Conservation (phyloP, 805 yeast genomes). For the Saccharomycopsis synnaedendra region DNA sequence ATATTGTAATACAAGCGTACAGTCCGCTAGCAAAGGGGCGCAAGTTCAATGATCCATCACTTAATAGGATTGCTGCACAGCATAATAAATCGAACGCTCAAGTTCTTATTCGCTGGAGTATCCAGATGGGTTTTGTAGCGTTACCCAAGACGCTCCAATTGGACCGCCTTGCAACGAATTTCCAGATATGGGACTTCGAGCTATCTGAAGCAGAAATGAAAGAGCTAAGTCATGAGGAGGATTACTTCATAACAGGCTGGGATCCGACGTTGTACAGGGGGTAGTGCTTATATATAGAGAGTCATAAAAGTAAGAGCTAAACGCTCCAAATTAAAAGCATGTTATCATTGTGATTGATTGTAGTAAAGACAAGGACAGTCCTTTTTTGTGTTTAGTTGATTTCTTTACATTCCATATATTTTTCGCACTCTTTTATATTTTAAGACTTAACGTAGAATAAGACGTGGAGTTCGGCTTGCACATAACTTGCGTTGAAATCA, state of each 20-base stretch:
- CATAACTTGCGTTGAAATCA: too few species aligned
- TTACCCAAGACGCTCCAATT: conserved; percentile 17
- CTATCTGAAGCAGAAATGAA: conserved; percentile 25
- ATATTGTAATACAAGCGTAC: conserved; percentile 27
- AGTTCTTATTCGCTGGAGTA: conserved; percentile 35
- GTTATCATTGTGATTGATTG: neutral
- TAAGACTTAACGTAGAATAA: too few species aligned
- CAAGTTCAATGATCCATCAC: conserved; percentile 20
- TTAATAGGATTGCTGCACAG: conserved; percentile 27
- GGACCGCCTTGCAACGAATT: conserved; percentile 28
- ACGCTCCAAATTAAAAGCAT: neutral
- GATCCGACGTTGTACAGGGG: conserved; percentile 15
- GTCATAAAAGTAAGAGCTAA: neutral
- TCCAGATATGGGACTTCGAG: conserved; percentile 27
- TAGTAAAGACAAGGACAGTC: neutral
- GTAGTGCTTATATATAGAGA: neutral
- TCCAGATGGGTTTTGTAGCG: conserved; percentile 32
- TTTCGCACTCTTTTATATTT: too few species aligned
- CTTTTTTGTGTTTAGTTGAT: neutral
- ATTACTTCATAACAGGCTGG: conserved; percentile 17
- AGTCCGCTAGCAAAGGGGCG: conserved; percentile 30
- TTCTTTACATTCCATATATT: neutral
- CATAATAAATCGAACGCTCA: conserved; percentile 33
- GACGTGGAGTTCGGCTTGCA: too few species aligned
- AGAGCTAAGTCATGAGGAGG: conserved; percentile 25